Base-by-base conservation (phyloP, 1,284 basidiomycete species). In the Ustilago xerochloae region DNA sequence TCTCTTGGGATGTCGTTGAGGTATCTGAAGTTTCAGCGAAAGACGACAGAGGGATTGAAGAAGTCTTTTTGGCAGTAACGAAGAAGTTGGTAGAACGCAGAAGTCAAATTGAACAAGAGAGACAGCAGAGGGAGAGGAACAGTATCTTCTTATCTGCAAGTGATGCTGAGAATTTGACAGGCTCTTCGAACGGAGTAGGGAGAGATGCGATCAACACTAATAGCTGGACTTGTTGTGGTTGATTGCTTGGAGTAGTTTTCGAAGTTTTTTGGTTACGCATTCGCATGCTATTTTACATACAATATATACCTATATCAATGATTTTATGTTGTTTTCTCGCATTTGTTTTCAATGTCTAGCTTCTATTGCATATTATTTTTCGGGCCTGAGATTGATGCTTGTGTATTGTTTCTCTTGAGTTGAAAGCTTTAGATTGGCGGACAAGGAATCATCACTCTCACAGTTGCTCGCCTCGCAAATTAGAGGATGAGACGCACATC, bases 21-120 rank as follows among this genome's bases (percentile, higher is more conserved):
- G 41, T 81, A 6, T 69, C 67, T 35, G 80, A 81, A 52, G 80
- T 81, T 2, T 63, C 60, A 5, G 66, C 80, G 9, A 80, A 81
- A 50, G 77, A 77, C 39, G 74, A 78, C 32, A 33, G 54, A 0
- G 65, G 67, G 3, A 69, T 71, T 35, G 75, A 77, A 41, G 65
- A 75, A 29, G 76, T 80, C 15, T 81, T 81, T 26, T 29, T 79
- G 9, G 56, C 67, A 1, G 61, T 81, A 13, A 77, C 79, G 29
- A 65, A 70, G 54, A 70, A 75, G 46, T 48, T 81, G 6, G 79
- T 81, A 1, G 73, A 78, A 39, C 33, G 73, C 7, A 36, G 63
- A 20, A 57, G 39, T 13, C 61, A 73, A 43, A 78, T 78, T 18
- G 78, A 79, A 48, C 36, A 43, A 29, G 65, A 76, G 26, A 22